Conservation (phyloP, 2,329 filamentous ascomycete species). For the Fusarium torulosum region DNA sequence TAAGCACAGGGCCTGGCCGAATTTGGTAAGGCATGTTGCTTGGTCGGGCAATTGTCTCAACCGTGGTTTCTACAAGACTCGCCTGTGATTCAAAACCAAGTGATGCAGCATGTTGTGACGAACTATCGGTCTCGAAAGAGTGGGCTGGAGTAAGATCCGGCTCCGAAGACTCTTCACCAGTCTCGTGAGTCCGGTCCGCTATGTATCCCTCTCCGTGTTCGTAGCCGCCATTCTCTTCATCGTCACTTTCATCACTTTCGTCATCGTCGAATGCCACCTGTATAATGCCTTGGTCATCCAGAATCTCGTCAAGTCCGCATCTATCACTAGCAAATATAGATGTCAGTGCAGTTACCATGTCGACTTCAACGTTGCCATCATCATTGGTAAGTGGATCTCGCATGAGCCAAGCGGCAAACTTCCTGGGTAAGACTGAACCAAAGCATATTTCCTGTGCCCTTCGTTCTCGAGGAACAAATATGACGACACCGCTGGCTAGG, state of each 20-base stretch:
- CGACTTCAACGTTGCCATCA: slow-evolving; percentile 5
- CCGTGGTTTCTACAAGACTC: neutral
- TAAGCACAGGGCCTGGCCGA: neutral
- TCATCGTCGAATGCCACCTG: slow-evolving; percentile 19
- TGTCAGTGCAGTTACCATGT: slow-evolving; percentile 22
- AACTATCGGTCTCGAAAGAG: neutral
- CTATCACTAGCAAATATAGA: slow-evolving; percentile 28
- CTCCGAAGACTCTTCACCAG: neutral
- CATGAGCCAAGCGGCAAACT: slow-evolving; percentile 33
- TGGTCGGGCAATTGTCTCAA: slow-evolving; percentile 6
- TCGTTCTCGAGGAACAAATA: slow-evolving; percentile 24
- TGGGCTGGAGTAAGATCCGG: slow-evolving; percentile 10
- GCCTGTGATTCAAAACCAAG: neutral
- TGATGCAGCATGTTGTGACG: neutral
- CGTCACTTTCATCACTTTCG: neutral
- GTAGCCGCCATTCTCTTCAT: neutral
- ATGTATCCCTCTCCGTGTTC: neutral
- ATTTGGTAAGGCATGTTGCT: slow-evolving; percentile 6
- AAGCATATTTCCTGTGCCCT: slow-evolving; percentile 33
- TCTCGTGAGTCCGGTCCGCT: neutral
- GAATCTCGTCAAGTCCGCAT: slow-evolving; percentile 19
- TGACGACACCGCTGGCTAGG: neutral
- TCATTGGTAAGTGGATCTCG: neutral
- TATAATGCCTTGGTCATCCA: slow-evolving; percentile 36
- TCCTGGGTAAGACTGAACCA: slow-evolving; percentile 29